phyloP scores from a whole-genome alignment of 169 alveolate genomes.

The Plasmodium sp. region DNA sequence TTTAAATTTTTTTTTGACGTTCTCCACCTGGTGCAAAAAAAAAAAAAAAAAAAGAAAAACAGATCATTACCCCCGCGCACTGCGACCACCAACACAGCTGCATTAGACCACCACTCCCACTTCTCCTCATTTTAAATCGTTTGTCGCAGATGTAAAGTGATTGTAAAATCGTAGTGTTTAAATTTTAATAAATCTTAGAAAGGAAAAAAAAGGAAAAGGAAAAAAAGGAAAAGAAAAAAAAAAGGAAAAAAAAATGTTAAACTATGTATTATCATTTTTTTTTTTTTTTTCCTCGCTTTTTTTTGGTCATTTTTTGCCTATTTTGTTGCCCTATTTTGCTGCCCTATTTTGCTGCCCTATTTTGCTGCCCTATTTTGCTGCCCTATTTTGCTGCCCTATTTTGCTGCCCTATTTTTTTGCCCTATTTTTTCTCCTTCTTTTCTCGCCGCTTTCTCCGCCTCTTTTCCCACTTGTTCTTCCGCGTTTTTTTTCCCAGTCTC shows the following conservation, averaged over 20 bases:
- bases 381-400: too few relatives aligned
- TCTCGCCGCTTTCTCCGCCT: neutral
- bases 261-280: neutral
- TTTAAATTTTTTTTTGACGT: neutral
- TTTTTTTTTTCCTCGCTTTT: neutral
- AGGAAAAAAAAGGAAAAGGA: conserved; percentile 21
- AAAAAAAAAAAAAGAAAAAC: neutral
- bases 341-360: neutral
- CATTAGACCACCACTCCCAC: neutral
- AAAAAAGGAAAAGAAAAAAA: conserved; percentile 5
- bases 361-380: neutral
- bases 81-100: neutral
- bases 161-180: conserved; percentile 19
- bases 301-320: neutral
- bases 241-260: conserved; percentile 4
- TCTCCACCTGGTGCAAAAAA: neutral
- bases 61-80: neutral
- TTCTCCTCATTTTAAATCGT: conserved; percentile 9
- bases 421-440: neutral
- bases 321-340: neutral
- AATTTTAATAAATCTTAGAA: conserved; percentile 15
- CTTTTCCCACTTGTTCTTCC: neutral
- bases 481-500: neutral
- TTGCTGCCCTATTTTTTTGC: neutral
- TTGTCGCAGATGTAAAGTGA: conserved; percentile 63